Conservation (phyloP, 2,329 filamentous ascomycete species). For the Cladophialophora psammophila region DNA sequence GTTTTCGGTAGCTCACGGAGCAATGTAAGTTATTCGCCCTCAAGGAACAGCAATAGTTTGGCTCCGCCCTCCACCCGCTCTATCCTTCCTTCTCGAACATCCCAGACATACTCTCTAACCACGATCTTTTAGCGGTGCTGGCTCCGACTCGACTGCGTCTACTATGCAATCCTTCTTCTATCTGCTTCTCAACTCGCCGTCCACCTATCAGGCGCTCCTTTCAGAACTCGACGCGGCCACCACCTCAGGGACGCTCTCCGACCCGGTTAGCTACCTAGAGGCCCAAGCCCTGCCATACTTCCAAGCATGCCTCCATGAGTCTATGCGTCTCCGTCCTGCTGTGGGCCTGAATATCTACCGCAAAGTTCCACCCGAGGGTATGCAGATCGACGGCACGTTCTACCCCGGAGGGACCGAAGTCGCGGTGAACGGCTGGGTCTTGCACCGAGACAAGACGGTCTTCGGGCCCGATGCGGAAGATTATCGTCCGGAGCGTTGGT, state of each 20-base stretch:
- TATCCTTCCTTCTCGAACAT: neutral
- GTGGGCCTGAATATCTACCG: slow-evolving; percentile 42
- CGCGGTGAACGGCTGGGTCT: slow-evolving; percentile 48
- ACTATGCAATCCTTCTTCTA: slow-evolving; percentile 67
- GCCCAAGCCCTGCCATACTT: slow-evolving; percentile 33
- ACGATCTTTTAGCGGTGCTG: slow-evolving; percentile 41
- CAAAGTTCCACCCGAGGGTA: slow-evolving; percentile 37
- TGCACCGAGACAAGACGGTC: slow-evolving; percentile 51
- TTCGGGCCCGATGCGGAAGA: slow-evolving; percentile 50
- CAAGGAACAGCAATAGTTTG: no score
- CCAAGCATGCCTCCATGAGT: slow-evolving; percentile 37
- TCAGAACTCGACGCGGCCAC: slow-evolving; percentile 40
- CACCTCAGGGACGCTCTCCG: slow-evolving; percentile 29
- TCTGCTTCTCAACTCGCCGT: slow-evolving; percentile 56
- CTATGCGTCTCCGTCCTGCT: slow-evolving; percentile 38
- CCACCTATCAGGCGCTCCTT: slow-evolving; percentile 53
- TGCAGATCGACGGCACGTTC: slow-evolving; percentile 33
- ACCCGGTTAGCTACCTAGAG: slow-evolving; percentile 33
- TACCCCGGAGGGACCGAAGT: slow-evolving; percentile 33
- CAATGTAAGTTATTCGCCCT: slow-evolving; percentile 44
- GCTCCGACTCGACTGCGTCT: slow-evolving; percentile 67
- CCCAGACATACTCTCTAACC: neutral
- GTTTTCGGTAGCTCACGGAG: slow-evolving; percentile 64
- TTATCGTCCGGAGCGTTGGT: slow-evolving; percentile 57
- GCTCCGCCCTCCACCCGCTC: no score